These are phyloP conservation scores for Metschnikowia gelsemii DNA, from an alignment of 805 yeast species.

Conservation along the genomic window DNA sequence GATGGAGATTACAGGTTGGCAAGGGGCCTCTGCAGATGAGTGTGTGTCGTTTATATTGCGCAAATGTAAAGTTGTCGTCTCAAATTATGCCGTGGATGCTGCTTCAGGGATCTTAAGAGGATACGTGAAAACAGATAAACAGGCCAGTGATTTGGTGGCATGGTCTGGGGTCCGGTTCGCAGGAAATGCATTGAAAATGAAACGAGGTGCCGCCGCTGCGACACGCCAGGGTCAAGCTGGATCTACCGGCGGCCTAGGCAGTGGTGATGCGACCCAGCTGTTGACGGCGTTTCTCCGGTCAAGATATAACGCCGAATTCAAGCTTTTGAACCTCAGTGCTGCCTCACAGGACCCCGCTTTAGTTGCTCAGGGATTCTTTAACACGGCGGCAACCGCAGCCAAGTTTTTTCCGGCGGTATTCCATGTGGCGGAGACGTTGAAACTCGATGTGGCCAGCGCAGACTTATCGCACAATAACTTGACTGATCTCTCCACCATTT, in stretches of 20 bases:
- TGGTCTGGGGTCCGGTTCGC: slow-evolving; percentile 84
- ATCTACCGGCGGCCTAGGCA: no score
- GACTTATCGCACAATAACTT: slow-evolving; percentile 63
- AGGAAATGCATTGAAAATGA: slow-evolving; percentile 63
- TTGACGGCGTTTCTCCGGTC: slow-evolving; percentile 58
- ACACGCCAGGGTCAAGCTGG: no score
- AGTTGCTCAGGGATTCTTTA: slow-evolving; percentile 61
- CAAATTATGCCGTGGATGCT: slow-evolving; percentile 53
- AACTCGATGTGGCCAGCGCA: slow-evolving; percentile 64
- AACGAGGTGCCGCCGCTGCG: no score
- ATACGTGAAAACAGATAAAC: slow-evolving; percentile 50
- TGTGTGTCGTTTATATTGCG: slow-evolving; percentile 67
- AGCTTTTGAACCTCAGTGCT: slow-evolving; percentile 66
- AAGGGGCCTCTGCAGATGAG: slow-evolving; percentile 70
- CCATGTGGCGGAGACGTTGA: slow-evolving; percentile 64
- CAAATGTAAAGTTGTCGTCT: slow-evolving; percentile 57
- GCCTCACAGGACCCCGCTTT: slow-evolving; percentile 66
- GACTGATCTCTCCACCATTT: slow-evolving; percentile 55
- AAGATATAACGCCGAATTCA: slow-evolving; percentile 63
- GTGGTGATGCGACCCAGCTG: slow-evolving; percentile 54
- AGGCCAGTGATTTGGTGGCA: slow-evolving; percentile 57
- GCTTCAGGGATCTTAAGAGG: slow-evolving; percentile 53
- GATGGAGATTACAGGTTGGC: slow-evolving; percentile 57
- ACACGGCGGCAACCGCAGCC: slow-evolving; percentile 57
- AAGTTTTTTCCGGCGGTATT: slow-evolving; percentile 89